Percentiles rank a stretch among this genome's conserved stretches.
Conservation (phyloP, 2,329 filamentous ascomycete genomes). For the Mollisia scopiformis region DNA sequence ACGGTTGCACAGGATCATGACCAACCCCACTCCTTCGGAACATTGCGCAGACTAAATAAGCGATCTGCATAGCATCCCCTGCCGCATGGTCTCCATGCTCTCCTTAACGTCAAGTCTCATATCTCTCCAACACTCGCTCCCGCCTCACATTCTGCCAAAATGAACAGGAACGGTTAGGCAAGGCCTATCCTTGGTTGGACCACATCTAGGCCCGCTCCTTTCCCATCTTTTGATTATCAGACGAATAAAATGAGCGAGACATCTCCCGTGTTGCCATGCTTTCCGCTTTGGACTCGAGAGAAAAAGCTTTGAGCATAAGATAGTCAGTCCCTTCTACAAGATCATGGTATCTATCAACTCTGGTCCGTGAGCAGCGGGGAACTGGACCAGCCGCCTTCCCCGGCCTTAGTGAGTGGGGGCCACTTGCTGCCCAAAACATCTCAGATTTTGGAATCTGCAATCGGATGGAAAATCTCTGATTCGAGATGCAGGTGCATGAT, state of each 20-base stretch:
- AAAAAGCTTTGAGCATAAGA: constrained; percentile 13
- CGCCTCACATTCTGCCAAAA: constrained; percentile 3
- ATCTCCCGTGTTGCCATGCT: constrained; percentile 9
- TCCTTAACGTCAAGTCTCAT: constrained; percentile 22
- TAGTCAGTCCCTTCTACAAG: constrained; percentile 7
- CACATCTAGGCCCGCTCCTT: constrained; percentile 1
- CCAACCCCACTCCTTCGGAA: constrained; percentile 18
- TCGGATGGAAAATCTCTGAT: constrained; percentile 8
- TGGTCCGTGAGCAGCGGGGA: constrained; percentile 1
- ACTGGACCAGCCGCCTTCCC: not conserved
- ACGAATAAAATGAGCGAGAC: constrained; percentile 12
- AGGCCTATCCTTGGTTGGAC: constrained; percentile 10
- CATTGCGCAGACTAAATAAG: constrained; percentile 14
- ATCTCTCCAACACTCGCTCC: not conserved
- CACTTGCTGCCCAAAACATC: not conserved
- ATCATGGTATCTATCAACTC: not conserved
- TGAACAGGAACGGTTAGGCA: not conserved
- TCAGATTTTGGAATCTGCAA: constrained; percentile 1
- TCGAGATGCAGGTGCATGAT: constrained; percentile 11
- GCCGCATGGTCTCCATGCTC: constrained; percentile 8
- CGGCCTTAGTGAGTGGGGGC: not conserved
- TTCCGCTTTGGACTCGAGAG: constrained; percentile 18
- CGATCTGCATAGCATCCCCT: constrained; percentile 15
- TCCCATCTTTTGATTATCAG: constrained; percentile 5
- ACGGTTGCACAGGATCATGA: constrained; percentile 17